Percentiles rank a stretch among this genome's conserved stretches.
Conservation (phyloP, 1,139 yeast species). For the Geotrichum klebahnii region DNA sequence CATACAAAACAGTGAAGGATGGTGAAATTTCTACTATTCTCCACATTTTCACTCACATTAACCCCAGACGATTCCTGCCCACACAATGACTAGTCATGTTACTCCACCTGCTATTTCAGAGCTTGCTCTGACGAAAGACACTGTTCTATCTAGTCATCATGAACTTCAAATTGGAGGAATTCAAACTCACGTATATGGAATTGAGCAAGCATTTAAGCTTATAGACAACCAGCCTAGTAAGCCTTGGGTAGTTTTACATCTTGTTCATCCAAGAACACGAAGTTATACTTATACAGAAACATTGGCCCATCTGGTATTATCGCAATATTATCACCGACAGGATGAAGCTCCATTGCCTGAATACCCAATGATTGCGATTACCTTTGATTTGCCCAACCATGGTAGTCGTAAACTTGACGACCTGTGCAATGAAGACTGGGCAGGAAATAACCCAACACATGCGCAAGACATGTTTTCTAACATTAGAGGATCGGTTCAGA, state of each 20-base stretch:
- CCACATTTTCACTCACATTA: neutral
- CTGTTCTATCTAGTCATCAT: slow-evolving; percentile 25
- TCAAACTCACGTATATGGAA: slow-evolving; percentile 31
- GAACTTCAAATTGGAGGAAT: slow-evolving; percentile 30
- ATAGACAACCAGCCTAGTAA: neutral
- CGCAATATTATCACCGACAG: slow-evolving; percentile 7
- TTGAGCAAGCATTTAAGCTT: slow-evolving; percentile 24
- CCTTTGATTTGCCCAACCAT: slow-evolving; percentile 61
- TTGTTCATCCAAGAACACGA: slow-evolving; percentile 31
- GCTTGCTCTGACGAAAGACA: slow-evolving; percentile 23
- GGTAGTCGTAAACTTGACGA: slow-evolving; percentile 48
- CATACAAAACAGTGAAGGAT: neutral
- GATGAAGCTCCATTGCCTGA: neutral
- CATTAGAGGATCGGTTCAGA: slow-evolving; percentile 51
- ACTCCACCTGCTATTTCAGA: slow-evolving; percentile 14
- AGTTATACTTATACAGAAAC: slow-evolving; percentile 26
- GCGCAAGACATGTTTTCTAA: slow-evolving; percentile 52
- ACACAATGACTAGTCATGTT: neutral
- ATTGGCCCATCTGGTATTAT: slow-evolving; percentile 27
- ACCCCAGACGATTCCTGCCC: neutral
- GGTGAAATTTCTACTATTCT: neutral
- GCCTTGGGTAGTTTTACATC: slow-evolving; percentile 27
- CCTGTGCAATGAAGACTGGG: slow-evolving; percentile 46
- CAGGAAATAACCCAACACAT: slow-evolving; percentile 48
- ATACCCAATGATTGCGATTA: slow-evolving; percentile 45